A percentile compares a stretch with the other conserved stretches of the same genome.
phyloP scores from a whole-genome alignment of 768 basidiomycete genomes.

The Termitomyces sp. region DNA sequence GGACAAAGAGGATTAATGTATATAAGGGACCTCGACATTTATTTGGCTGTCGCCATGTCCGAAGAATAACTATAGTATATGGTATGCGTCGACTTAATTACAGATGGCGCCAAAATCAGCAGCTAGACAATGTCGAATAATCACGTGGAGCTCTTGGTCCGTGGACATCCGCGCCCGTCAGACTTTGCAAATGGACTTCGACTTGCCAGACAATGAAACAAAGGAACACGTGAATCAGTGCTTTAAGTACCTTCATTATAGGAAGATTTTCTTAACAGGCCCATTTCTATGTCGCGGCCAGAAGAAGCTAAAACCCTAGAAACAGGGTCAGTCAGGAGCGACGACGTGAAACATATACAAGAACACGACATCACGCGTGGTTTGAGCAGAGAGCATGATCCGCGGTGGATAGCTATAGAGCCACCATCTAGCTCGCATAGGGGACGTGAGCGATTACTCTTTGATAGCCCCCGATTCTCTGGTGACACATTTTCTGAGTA shows the following conservation, averaged over 20 bases:
- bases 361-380: too few species aligned
- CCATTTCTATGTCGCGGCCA: not conserved
- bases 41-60: too few species aligned
- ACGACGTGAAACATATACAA: not conserved
- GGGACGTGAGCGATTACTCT: not conserved
- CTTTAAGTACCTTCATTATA: not conserved
- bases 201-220: not conserved
- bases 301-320: not conserved
- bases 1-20: too few species aligned
- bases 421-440: not conserved
- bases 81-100: too few species aligned
- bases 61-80: too few species aligned
- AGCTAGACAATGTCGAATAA: not conserved
- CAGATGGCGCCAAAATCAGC: too few species aligned
- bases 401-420: not conserved
- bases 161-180: not conserved
- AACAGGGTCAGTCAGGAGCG: not conserved
- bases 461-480: not conserved
- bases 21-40: too few species aligned
- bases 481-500: not conserved
- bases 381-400: not conserved
- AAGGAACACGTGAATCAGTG: not conserved
- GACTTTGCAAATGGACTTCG: not conserved
- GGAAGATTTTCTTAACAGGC: not conserved
- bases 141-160: not conserved